Base-by-base conservation (phyloP, 495 filamentous ascomycete species). In the Lophiotrema nucula region DNA sequence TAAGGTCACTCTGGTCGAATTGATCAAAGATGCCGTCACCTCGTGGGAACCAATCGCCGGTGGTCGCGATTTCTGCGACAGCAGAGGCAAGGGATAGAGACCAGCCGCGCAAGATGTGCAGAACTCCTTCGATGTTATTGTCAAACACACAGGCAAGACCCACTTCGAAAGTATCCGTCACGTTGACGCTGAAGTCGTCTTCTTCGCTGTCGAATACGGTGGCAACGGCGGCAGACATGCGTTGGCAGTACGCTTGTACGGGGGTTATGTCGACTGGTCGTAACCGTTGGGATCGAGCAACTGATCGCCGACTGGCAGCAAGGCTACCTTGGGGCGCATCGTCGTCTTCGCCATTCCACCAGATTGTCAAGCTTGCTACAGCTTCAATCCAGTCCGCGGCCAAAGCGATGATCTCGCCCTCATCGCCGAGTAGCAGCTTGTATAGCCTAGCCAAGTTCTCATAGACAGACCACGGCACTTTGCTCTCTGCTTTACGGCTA, bases 331-430 rank as follows among this genome's bases (percentile, higher is more conserved):
- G n/a, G 57, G 70, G 38, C 71, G 58, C 22, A 58, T 78, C 75
- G 16, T 85, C 78, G 48, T 85, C 83, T 15, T 88, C 81, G 31
- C 91, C 88, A 69, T 90, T 84, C 89, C 90, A 95, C 91, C 91
- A 96, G 0, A 85, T 83, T 10, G 89, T 86, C 42, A 95, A 71
- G 3, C 83, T 86, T 45, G 95, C 71, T 1, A 87, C 86, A 0
- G 89, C 90, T 71, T 97, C 92, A 42, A 90, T 78, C 91, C 90
- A 97, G 69, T 93, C 89, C 62, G 88, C 79, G 10, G 89, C 77
- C 43, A 79, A 74, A 27, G 80, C 78, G 31, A 91, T 74, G 58
- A 95, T 88, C 12, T 88, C 83, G 10, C 78, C 73, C 11, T 80
- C 71, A 42, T 84, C 79, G 19, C 92, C 91, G 1, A 90, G 80